A percentile compares a stretch with the other conserved stretches of the same genome.
Conservation (phyloP, 768 basidiomycete species). For the Psilocybe sp. region DNA sequence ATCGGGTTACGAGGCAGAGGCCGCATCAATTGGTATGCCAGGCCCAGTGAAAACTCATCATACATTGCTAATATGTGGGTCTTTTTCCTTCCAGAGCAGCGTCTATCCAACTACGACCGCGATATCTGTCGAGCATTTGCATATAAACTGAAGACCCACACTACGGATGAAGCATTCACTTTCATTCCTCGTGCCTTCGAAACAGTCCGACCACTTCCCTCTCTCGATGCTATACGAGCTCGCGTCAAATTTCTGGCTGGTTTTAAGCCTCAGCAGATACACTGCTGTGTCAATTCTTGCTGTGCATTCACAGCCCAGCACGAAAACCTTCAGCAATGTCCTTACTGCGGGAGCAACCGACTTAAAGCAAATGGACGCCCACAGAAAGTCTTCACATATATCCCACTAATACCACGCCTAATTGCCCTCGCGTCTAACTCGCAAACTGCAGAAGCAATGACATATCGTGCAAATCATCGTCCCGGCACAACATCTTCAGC, state of each 20-base stretch:
- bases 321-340: slow-evolving; percentile 21
- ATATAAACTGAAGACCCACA: slow-evolving; percentile 15
- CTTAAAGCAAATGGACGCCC: slow-evolving; percentile 17
- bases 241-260: slow-evolving; percentile 25
- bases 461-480: slow-evolving; percentile 22
- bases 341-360: slow-evolving; percentile 23
- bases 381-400: slow-evolving; percentile 28
- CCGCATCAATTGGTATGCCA: background rate
- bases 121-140: slow-evolving; percentile 19
- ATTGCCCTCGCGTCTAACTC: slow-evolving; percentile 18
- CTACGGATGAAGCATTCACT: slow-evolving; percentile 12
- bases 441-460: slow-evolving; percentile 16
- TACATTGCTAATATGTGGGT: too few relatives aligned
- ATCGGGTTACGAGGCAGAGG: background rate
- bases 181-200: slow-evolving; percentile 12
- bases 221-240: background rate
- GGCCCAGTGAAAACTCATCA: background rate
- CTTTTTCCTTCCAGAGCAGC: too few relatives aligned
- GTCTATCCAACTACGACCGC: slow-evolving; percentile 10
- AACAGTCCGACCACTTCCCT: slow-evolving; percentile 14
- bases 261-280: slow-evolving; percentile 21
- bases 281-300: slow-evolving; percentile 23
- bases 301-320: slow-evolving; percentile 18
- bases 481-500: slow-evolving; percentile 7
- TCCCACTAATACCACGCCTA: slow-evolving; percentile 28